These are phyloP conservation scores for Acanthamoeba sp. DNA, from an alignment of 208 protist species.

Conservation along the genomic window DNA sequence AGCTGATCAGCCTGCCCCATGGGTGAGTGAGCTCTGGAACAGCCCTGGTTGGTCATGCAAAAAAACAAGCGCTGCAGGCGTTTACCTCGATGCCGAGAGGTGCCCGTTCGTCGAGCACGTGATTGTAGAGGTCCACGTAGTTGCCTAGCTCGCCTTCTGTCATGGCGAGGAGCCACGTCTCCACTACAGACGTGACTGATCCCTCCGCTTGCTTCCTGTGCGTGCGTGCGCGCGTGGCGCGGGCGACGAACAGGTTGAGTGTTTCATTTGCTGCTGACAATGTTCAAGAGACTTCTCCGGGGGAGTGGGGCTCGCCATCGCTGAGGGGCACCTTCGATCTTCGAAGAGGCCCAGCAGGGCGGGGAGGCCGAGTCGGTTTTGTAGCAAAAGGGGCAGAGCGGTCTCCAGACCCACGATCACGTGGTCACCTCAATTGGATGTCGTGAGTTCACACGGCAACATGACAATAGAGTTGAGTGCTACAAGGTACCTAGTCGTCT, in stretches of 20 bases:
- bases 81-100: background rate
- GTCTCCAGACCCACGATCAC: constrained; percentile 63
- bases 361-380: background rate
- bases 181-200: background rate
- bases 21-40: too few species aligned
- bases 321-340: background rate
- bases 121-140: background rate
- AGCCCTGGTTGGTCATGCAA: too few species aligned
- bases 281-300: too few species aligned
- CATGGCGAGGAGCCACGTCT: constrained; percentile 37
- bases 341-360: constrained; percentile 20
- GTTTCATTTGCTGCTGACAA: too few species aligned
- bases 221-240: too few species aligned
- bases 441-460: background rate
- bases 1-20: background rate
- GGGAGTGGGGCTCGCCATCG: too few species aligned
- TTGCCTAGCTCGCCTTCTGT: constrained; percentile 29
- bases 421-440: constrained; percentile 27
- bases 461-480: too few species aligned
- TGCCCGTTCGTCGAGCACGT: constrained; percentile 22
- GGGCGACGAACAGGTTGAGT: too few species aligned
- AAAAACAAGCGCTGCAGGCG: too few species aligned
- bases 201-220: constrained; percentile 42
- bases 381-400: constrained; percentile 16
- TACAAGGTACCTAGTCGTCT: constrained; percentile 57